Conservation (phyloP, 2,329 filamentous ascomycete genomes). For the Parafenestella ontariensis region DNA sequence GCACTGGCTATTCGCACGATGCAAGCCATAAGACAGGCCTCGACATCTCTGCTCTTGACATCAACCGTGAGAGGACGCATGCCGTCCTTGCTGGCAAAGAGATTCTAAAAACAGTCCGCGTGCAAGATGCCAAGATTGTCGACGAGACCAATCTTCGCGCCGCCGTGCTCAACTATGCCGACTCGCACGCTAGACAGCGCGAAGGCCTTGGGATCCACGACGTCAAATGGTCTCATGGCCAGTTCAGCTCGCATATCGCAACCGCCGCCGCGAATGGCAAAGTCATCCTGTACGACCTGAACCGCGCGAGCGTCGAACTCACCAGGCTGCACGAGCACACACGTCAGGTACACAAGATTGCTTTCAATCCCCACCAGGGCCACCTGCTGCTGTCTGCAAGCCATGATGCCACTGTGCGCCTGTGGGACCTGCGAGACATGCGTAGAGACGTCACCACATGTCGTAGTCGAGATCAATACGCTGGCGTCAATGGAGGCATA, state of each 20-base stretch:
- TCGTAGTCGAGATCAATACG: conserved; percentile 62
- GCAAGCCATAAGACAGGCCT: conserved; percentile 70
- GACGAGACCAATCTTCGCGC: conserved; percentile 70
- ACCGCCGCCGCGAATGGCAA: conserved; percentile 71
- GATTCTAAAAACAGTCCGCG: conserved; percentile 69
- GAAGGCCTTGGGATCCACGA: conserved; percentile 69
- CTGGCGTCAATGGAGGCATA: conserved; percentile 66
- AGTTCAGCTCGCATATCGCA: conserved; percentile 66
- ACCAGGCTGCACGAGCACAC: conserved; percentile 69
- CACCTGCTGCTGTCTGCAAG: conserved; percentile 68
- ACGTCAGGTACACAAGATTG: conserved; percentile 70
- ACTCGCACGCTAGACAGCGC: conserved; percentile 58
- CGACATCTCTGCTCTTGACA: conserved; percentile 68
- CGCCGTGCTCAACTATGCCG: conserved; percentile 65
- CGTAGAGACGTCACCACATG: conserved; percentile 59
- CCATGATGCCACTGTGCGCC: conserved; percentile 68
- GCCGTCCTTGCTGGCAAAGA: conserved; percentile 70
- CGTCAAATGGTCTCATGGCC: conserved; percentile 72
- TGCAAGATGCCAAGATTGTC: conserved; percentile 63
- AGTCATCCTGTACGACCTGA: conserved; percentile 70
- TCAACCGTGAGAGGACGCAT: conserved; percentile 68
- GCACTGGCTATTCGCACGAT: conserved; percentile 60
- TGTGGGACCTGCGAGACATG: conserved; percentile 69
- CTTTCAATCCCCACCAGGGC: conserved; percentile 69
- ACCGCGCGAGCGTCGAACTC: conserved; percentile 66